phyloP scores from a whole-genome alignment of 2,329 filamentous ascomycete genomes.

The Domatiomyces catenatus region DNA sequence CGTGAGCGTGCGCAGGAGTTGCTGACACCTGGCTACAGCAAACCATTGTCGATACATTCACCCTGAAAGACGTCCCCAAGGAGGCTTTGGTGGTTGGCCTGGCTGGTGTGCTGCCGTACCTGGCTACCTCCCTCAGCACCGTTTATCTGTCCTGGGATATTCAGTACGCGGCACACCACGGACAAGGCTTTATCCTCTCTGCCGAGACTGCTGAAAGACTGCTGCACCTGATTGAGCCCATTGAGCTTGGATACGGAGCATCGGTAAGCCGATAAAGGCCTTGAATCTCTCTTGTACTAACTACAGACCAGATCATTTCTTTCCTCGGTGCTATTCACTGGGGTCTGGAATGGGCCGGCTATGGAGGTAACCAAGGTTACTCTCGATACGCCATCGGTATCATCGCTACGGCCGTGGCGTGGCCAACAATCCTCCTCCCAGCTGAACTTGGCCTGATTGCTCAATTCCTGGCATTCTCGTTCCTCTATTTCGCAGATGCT shows the following conservation, averaged over 20 bases:
- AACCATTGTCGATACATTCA: conserved; percentile 55
- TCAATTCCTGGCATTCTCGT: conserved; percentile 73
- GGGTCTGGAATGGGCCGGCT: conserved; percentile 72
- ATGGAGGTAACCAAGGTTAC: conserved; percentile 51
- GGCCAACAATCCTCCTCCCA: conserved; percentile 77
- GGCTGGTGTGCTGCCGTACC: conserved; percentile 70
- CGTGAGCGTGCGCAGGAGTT: not conserved
- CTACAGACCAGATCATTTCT: conserved; percentile 54
- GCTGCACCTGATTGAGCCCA: conserved; percentile 61
- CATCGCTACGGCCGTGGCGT: conserved; percentile 62
- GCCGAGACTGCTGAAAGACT: conserved; percentile 57
- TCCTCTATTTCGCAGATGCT: conserved; percentile 72
- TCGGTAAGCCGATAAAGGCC: conserved; percentile 40
- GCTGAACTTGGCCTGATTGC: conserved; percentile 70
- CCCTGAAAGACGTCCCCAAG: conserved; percentile 47
- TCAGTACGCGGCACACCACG: conserved; percentile 48
- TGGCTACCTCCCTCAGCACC: conserved; percentile 69
- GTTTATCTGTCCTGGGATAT: conserved; percentile 72
- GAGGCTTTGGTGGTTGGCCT: conserved; percentile 54
- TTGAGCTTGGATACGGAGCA: conserved; percentile 84
- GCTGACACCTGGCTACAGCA: conserved; percentile 28
- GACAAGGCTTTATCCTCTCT: conserved; percentile 48
- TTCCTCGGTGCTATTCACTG: conserved; percentile 91
- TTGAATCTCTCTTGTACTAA: conserved; percentile 5
- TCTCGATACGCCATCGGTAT: conserved; percentile 75